Evolutionary conservation across 1,139 yeast genomes (phyloP), one percentile per base, ranked within the genome.

Genomic region (Candida glucosophila): DNA sequence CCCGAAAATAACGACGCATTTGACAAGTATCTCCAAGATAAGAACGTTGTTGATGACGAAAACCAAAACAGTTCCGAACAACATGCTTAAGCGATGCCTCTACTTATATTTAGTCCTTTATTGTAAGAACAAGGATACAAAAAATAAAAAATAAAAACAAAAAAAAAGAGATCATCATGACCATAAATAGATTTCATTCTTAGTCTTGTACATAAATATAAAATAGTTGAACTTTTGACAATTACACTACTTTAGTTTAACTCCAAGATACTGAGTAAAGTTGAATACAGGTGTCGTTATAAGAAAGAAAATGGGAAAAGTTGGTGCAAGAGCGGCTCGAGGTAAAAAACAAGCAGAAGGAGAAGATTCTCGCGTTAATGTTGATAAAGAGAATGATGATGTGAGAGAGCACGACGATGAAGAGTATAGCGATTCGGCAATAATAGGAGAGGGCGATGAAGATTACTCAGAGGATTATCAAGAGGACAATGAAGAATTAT

Each of bases 1-100:
- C 79, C 82, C 5, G 95, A 86, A 47, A 73, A 73, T 39, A 86
- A 86, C 43, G 95, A 85, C 43, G 95, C 95, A 3, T 88, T 88
- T 59, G 95, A 85, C 54, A 86, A 88, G 52, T 90, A 90, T 48
- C 54, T 65, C 25, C 65, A 61, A 29, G 62, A 62, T 6, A 56
- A 58, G 31, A 61, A 57, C 23, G 65, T 66, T 11, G 60, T 55
- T 39, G 52, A 49, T 40, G 46, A 53, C 30, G 45, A 22, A 23
- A 35, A 38, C 21, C 41, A n/a, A n/a, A n/a, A n/a, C n/a, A n/a
- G n/a, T n/a, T n/a, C n/a, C n/a, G n/a, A n/a, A n/a, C n/a, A n/a
- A n/a, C n/a, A n/a, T n/a, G n/a, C n/a, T n/a, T n/a, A n/a, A n/a
- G n/a, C n/a, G n/a, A n/a, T n/a, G n/a, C n/a, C n/a, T n/a, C n/a